Evolutionary conservation across 805 yeast genomes (phyloP), one percentile per base, ranked within the genome.

Genomic region (Clavispora santaluciae): DNA sequence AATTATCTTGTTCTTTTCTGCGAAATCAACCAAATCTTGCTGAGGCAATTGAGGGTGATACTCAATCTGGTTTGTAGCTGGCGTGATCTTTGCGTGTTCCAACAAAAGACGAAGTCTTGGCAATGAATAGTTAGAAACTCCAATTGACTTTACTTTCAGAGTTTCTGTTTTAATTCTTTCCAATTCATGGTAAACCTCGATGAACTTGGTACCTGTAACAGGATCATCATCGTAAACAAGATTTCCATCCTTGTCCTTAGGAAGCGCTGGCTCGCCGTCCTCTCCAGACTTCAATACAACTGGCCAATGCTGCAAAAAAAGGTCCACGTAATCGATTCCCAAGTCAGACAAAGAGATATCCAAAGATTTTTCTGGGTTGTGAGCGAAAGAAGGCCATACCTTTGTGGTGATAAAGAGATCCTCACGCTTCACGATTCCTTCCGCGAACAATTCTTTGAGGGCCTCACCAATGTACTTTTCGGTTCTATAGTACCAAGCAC

Each of bases 361-460:
- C 37, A 73, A 51, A 1, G 78, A 72, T 39, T 59, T 60, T 31
- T 56, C 68, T 1, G 75, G 74, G 24, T 55, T 55, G 36, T 65
- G 61, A 57, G 68, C 63, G 39, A 58, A 55, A 2, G 71, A 60
- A 1, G 77, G 78, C 78, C 72, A 66, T 6, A 65, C 67, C 57
- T 85, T 85, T 43, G 91, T 84, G 50, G 89, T 83, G 50, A 85
- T 66, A 51, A 81, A 85, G 21, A 85, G 54, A 36, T 83, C 81
- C 22, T 72, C 73, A 57, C 93, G 73, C 44, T 80, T 78, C 22
- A 83, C 67, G 23, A 83, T 66, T 11, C 83, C 84, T 34, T 81
- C 63, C 38, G 77, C 81, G n/a, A 36, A 36, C 38, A 36, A 36
- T 25, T 36, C 33, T 40, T 62, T 72, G 40, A 74, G 63, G 3